Conservation (phyloP, 1,284 basidiomycete genomes). For the Sanghuangporus sanghuang region DNA sequence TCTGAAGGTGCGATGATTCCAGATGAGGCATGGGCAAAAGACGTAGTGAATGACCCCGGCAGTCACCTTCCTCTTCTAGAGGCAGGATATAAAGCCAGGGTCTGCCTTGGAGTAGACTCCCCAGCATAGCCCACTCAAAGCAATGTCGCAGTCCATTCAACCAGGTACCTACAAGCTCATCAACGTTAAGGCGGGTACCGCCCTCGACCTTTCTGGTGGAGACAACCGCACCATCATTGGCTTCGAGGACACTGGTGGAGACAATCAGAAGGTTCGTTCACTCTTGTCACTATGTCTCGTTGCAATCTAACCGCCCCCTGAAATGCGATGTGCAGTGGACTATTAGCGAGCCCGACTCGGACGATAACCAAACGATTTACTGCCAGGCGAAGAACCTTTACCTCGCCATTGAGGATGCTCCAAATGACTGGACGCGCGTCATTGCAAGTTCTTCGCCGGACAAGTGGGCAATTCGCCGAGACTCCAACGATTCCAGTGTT, state of each 20-base stretch:
- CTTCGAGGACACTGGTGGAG: conserved; percentile 8
- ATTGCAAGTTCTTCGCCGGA: conserved; percentile 19
- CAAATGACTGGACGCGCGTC: conserved; percentile 22
- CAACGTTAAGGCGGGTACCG: conserved; percentile 21
- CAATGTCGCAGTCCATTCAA: not conserved
- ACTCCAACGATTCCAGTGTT: not conserved
- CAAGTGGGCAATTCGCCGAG: conserved; percentile 13
- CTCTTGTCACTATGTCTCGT: not conserved
- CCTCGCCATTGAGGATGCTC: conserved; percentile 26
- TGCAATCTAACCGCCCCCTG: not conserved
- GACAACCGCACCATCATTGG: conserved; percentile 24
- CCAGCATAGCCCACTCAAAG: not conserved
- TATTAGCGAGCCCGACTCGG: conserved; percentile 25
- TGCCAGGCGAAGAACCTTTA: conserved; percentile 26
- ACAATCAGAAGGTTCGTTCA: conserved; percentile 17
- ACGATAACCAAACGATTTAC: conserved; percentile 28
- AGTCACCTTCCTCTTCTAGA: not conserved
- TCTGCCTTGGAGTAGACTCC: not conserved
- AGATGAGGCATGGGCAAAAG: not conserved
- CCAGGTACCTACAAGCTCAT: conserved; percentile 23
- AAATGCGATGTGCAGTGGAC: conserved; percentile 26
- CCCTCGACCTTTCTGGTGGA: conserved; percentile 26
- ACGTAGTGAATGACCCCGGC: not conserved
- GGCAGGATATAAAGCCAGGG: not conserved
- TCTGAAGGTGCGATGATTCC: not conserved